These are phyloP conservation scores for Exophiala lecanii-corni DNA, from an alignment of 2,329 filamentous ascomycete genomes.

Conservation along the genomic window DNA sequence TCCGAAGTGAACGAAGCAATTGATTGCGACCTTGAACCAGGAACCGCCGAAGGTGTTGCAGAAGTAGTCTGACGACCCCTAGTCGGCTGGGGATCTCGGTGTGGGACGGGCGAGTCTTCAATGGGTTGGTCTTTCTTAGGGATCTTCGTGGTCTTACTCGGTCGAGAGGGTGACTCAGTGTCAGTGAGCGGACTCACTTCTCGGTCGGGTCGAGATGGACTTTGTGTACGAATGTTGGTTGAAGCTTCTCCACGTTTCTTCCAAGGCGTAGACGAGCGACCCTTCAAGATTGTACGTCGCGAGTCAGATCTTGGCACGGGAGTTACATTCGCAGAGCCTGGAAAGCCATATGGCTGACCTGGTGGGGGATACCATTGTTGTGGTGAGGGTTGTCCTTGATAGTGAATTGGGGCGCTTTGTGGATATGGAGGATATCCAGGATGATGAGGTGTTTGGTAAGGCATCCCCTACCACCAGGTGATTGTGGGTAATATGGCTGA, in stretches of 20 bases:
- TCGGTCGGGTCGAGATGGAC: conserved; percentile 24
- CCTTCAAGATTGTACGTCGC: conserved; percentile 6
- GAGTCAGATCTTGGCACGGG: conserved; percentile 17
- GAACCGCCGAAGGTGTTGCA: conserved; percentile 19
- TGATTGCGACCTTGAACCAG: conserved; percentile 23
- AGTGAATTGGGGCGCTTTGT: conserved; percentile 23
- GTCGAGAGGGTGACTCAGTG: conserved; percentile 16
- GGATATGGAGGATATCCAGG: conserved; percentile 23
- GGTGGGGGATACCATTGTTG: conserved; percentile 19
- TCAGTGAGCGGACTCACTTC: conserved; percentile 27
- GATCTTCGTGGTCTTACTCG: conserved; percentile 11
- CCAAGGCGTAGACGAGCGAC: conserved; percentile 26
- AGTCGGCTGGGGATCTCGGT: conserved; percentile 4
- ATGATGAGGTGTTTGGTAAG: conserved; percentile 23
- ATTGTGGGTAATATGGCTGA: conserved; percentile 18
- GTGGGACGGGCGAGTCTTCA: conserved; percentile 4
- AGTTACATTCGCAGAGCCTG: conserved; percentile 21
- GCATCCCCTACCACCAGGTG: conserved; percentile 10
- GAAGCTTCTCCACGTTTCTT: conserved; percentile 16
- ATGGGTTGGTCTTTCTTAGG: conserved; percentile 9
- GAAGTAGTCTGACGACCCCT: conserved; percentile 21
- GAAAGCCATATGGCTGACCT: conserved; percentile 18
- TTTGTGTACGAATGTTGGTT: conserved; percentile 10
- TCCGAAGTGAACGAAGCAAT: conserved; percentile 25
- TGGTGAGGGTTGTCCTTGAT: conserved; percentile 17